Percentiles rank a stretch among this genome's conserved stretches.
phyloP scores from a whole-genome alignment of 2,329 filamentous ascomycete species.

The Malbranchea cinnamomea region DNA sequence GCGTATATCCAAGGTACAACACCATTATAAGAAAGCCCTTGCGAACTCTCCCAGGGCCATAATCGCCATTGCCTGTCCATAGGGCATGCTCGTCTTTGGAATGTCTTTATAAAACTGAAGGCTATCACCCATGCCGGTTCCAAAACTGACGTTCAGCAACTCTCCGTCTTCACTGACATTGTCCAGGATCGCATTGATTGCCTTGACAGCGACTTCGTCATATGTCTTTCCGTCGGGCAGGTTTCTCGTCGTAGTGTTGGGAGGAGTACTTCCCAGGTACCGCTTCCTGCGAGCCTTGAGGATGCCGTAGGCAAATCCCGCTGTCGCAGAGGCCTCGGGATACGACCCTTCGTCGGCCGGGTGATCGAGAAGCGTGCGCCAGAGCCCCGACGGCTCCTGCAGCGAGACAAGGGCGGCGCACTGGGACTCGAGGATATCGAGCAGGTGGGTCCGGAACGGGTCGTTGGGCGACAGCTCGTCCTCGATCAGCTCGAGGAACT shows the following conservation, averaged over 20 bases:
- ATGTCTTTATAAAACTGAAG: conserved; percentile 68
- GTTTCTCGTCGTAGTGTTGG: neutral
- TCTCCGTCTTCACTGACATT: conserved; percentile 55
- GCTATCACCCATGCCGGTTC: conserved; percentile 59
- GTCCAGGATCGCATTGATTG: conserved; percentile 50
- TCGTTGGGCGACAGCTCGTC: conserved; percentile 37
- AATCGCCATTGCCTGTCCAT: conserved; percentile 72
- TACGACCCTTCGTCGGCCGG: conserved; percentile 54
- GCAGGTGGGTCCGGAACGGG: conserved; percentile 39
- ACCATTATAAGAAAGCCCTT: conserved; percentile 38
- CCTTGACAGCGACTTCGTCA: conserved; percentile 46
- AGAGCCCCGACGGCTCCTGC: conserved; percentile 50
- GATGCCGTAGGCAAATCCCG: conserved; percentile 67
- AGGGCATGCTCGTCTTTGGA: conserved; percentile 64
- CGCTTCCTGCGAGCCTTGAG: conserved; percentile 57
- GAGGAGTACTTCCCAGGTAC: conserved; percentile 44
- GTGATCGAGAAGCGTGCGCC: conserved; percentile 60
- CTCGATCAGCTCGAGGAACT: conserved; percentile 60
- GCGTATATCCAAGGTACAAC: no score
- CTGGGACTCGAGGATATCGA: conserved; percentile 50
- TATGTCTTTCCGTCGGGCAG: conserved; percentile 26
- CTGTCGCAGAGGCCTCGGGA: conserved; percentile 60
- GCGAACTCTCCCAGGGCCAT: conserved; percentile 65
- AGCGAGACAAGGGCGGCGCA: conserved; percentile 47
- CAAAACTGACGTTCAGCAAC: conserved; percentile 59